Evolutionary conservation across 768 basidiomycete species (phyloP), one percentile per base, ranked within the genome.

Genomic region (Lentinus tigrinus): DNA sequence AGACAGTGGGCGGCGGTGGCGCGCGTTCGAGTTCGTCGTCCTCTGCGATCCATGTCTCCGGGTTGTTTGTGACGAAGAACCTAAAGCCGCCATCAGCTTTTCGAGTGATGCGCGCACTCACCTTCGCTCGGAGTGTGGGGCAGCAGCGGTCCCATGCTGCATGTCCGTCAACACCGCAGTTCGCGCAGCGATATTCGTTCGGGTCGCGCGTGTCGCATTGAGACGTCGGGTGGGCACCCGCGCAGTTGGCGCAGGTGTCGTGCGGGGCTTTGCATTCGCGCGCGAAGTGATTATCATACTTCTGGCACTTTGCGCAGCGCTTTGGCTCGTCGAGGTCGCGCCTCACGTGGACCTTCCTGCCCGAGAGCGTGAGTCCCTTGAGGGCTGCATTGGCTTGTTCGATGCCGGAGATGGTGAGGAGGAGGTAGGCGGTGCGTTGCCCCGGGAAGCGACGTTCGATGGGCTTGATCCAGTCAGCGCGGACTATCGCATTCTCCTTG

Each of bases 261-360:
- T 54, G 43, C 4, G 9, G 36, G 19, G 23, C 47, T 28, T 16
- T 24, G 54, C 64, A 69, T 13, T 61, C 46, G 13, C 31, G 19
- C 1, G 67, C 64, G 14, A 65, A 31, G 47, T 69, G 67, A 27
- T 34, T 36, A 8, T 24, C 57, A 4, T 61, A 48, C 3, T n/a
- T 4, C 39, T 72, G 71, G 52, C 70, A 73, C 21, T 69, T 68
- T 21, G 65, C 24, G 63, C 72, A 73, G 6, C 63, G 54, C 24
- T 26, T 27, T 9, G 66, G 69, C 43, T 72, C 71, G 3, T 55
- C 16, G 1, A 62, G 36, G n/a, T 64, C 49, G 23, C 66, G 67
- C 14, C 60, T 37, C 0, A 61, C 63, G 0, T 40, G n/a, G 0
- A 69, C 38, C 9, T 47, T 10, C 28, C 63, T 60, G 0, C 64